A percentile compares a stretch with the other conserved stretches of the same genome.
Evolutionary conservation across 495 filamentous ascomycete species (phyloP).

Genomic region (Clavariopsis aquatica): DNA sequence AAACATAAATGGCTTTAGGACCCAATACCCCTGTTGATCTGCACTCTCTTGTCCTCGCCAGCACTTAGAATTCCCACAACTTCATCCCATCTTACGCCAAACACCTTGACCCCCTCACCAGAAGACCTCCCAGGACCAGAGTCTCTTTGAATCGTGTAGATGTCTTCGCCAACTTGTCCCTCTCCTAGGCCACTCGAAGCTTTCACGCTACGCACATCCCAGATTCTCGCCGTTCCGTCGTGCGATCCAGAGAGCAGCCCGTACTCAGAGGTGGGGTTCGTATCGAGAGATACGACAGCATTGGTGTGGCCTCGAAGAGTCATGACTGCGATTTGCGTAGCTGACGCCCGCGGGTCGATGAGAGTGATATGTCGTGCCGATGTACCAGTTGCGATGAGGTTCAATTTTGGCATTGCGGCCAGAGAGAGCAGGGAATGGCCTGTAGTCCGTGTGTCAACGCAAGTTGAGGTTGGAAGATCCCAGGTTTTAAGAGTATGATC

Average conservation of each 20-base stretch:
- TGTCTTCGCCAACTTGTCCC: slow-evolving; percentile 71
- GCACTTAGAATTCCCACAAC: slow-evolving; percentile 84
- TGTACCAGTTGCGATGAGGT: slow-evolving; percentile 80
- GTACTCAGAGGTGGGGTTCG: slow-evolving; percentile 72
- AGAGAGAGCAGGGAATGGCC: slow-evolving; percentile 79
- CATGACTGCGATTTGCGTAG: slow-evolving; percentile 73
- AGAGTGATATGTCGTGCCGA: slow-evolving; percentile 85
- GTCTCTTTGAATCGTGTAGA: slow-evolving; percentile 78
- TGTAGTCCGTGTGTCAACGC: slow-evolving; percentile 77
- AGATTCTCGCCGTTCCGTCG: slow-evolving; percentile 87
- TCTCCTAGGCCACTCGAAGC: slow-evolving; percentile 36
- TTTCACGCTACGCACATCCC: slow-evolving; percentile 71
- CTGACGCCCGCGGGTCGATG: slow-evolving; percentile 78
- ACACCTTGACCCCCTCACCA: slow-evolving; percentile 86
- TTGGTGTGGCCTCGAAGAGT: slow-evolving; percentile 89
- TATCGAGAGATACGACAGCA: slow-evolving; percentile 69
- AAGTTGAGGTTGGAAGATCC: slow-evolving; percentile 75
- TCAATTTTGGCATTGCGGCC: slow-evolving; percentile 63
- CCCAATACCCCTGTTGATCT: slow-evolving; percentile 67
- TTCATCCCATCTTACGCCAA: slow-evolving; percentile 83
- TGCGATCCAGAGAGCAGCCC: slow-evolving; percentile 79
- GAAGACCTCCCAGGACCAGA: slow-evolving; percentile 44
- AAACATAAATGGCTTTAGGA: not conserved
- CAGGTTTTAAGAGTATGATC: slow-evolving; percentile 89
- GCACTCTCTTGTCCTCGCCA: slow-evolving; percentile 89